Evolutionary conservation across 139 green algal species (phyloP).

Genomic region (Ettlia oleoabundans): DNA sequence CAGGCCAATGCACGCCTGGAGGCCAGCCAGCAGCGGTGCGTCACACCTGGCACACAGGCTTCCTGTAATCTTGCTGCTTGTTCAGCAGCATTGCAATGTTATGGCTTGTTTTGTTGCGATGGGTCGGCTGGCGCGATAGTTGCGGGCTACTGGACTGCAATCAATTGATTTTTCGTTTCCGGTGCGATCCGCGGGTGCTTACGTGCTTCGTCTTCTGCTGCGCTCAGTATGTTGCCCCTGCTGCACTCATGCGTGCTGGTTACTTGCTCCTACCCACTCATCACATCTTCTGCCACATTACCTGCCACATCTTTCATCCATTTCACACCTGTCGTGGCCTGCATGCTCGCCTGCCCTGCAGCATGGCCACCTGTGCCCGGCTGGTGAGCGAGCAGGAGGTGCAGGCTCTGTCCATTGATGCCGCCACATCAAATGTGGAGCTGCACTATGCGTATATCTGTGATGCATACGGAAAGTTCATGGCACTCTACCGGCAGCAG

Average conservation of each 20-base stretch:
- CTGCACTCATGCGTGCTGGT: too few species aligned
- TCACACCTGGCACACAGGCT: neutral
- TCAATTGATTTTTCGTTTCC: too few species aligned
- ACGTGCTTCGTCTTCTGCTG: neutral
- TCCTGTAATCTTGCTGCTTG: too few species aligned
- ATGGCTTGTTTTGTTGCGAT: too few species aligned
- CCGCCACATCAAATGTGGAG: conserved; percentile 87
- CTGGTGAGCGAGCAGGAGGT: conserved; percentile 84
- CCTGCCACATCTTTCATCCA: too few species aligned
- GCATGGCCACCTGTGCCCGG: conserved; percentile 62
- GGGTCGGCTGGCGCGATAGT: too few species aligned
- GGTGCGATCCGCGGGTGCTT: too few species aligned
- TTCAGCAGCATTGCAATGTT: too few species aligned
- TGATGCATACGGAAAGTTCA: conserved; percentile 63
- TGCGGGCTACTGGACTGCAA: too few species aligned
- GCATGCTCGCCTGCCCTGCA: too few species aligned
- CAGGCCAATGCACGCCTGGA: conserved; percentile 36
- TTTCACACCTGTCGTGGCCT: too few species aligned
- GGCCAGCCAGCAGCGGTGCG: conserved; percentile 34
- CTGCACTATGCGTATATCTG: conserved; percentile 87
- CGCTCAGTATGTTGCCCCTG: neutral
- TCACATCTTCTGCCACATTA: too few species aligned
- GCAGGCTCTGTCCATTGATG: conserved; percentile 81
- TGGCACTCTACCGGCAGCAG: conserved; percentile 49
- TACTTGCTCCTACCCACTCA: neutral